Percentiles rank a stretch among this genome's conserved stretches.
phyloP scores from a whole-genome alignment of 129 eudicot species.

The Artemisia tridentata region DNA sequence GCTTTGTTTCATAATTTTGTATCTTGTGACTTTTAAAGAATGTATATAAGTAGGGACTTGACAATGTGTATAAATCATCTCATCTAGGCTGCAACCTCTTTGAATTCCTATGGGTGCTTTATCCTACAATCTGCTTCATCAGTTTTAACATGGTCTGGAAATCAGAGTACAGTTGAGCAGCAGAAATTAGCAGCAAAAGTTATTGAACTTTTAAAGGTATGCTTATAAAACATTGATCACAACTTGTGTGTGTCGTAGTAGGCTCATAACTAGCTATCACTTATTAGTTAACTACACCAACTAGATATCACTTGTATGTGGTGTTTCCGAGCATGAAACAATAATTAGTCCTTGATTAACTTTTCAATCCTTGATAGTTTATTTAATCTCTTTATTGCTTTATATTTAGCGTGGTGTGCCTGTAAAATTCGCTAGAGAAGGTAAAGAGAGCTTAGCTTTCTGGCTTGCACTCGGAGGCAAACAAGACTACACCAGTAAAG shows the following conservation, averaged over 20 bases:
- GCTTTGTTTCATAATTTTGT: background rate
- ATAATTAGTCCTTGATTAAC: background rate
- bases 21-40: background rate
- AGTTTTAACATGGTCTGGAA: slow-evolving; percentile 73
- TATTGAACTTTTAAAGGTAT: slow-evolving; percentile 87
- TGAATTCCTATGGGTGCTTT: slow-evolving; percentile 77
- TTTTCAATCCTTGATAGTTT: background rate
- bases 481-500: slow-evolving; percentile 75
- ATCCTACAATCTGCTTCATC: slow-evolving; percentile 81
- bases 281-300: too few species aligned
- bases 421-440: slow-evolving; percentile 79
- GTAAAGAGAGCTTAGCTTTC: slow-evolving; percentile 90
- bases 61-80: slow-evolving; percentile 20
- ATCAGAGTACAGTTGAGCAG: slow-evolving; percentile 79
- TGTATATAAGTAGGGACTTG: slow-evolving; percentile 4
- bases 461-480: slow-evolving; percentile 98
- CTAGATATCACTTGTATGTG: background rate
- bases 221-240: background rate
- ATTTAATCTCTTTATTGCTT: background rate
- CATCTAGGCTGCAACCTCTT: slow-evolving; percentile 64
- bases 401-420: slow-evolving; percentile 60
- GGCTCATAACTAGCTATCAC: background rate
- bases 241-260: slow-evolving; percentile 7
- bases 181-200: slow-evolving; percentile 75
- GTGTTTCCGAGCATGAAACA: background rate